A percentile compares a stretch with the other conserved stretches of the same genome.
phyloP scores from a whole-genome alignment of 345 rosid genomes.

The Acer saccharum region DNA sequence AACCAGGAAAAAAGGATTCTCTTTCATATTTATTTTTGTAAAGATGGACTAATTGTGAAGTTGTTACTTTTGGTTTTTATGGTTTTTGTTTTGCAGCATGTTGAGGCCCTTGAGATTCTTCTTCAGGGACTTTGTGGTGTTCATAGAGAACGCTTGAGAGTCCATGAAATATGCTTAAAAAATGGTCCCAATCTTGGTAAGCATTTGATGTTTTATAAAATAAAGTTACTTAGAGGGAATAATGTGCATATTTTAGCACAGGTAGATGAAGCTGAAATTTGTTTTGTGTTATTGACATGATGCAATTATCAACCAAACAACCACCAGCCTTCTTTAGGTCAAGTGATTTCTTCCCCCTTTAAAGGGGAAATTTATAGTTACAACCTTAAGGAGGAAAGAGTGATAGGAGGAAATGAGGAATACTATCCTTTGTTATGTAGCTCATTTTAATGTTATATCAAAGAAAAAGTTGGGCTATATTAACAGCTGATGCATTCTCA shows the following conservation, averaged over 20 bases:
- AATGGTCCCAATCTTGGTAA: constrained; percentile 79
- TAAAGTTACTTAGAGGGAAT: neutral
- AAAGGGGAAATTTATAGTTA: no score
- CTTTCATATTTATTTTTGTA: no score
- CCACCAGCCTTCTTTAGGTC: neutral
- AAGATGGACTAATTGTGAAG: neutral
- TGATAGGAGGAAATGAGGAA: no score
- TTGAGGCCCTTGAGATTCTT: constrained; percentile 98
- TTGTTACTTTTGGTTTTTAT: neutral
- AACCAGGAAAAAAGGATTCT: no score
- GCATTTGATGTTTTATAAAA: neutral
- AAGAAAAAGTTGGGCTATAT: neutral
- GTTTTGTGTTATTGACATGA: neutral
- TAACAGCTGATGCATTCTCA: neutral
- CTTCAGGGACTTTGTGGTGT: constrained; percentile 99
- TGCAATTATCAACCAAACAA: neutral
- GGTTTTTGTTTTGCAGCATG: constrained; percentile 54
- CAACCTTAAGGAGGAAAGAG: no score
- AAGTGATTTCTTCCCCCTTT: neutral
- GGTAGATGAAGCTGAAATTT: constrained; percentile 1
- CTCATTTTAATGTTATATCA: neutral
- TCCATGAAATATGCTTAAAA: constrained; percentile 88
- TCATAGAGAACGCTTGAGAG: constrained; percentile 76
- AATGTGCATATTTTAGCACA: neutral
- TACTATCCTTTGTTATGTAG: neutral